Evolutionary conservation across 805 yeast genomes (phyloP).

Genomic region (Saccharomycopsis sp.): DNA sequence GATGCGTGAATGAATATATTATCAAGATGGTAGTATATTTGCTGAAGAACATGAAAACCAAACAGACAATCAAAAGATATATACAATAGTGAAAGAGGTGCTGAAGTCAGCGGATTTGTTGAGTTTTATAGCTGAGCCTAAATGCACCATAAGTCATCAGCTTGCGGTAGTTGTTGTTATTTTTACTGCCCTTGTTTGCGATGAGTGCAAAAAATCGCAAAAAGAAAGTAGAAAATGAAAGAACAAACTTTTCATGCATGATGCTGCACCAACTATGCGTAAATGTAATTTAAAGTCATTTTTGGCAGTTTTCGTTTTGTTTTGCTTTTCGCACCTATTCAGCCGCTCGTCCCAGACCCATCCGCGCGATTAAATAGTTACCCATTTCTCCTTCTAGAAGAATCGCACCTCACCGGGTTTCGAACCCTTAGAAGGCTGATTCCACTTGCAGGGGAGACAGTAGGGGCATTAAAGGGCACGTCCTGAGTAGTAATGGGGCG

Average conservation of each 20-base stretch:
- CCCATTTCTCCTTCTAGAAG: neutral
- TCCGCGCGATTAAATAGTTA: neutral
- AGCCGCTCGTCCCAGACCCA: conserved; percentile 4
- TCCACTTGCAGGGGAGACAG: too few species aligned
- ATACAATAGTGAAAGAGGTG: neutral
- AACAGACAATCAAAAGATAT: neutral
- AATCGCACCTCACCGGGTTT: too few species aligned
- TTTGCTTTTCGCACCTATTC: neutral
- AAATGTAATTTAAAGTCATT: neutral
- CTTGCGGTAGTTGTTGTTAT: neutral
- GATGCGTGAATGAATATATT: neutral
- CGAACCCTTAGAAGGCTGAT: too few species aligned
- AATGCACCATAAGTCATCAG: neutral
- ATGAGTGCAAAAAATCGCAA: neutral
- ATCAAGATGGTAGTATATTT: neutral
- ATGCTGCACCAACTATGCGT: neutral
- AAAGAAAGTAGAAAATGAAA: neutral
- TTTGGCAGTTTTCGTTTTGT: neutral
- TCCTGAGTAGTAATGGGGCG: too few species aligned
- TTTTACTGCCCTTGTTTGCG: neutral
- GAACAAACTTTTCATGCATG: neutral
- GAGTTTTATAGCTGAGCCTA: neutral
- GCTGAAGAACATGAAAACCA: neutral
- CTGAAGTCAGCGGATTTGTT: neutral
- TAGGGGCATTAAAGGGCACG: too few species aligned